phyloP scores from a whole-genome alignment of 345 rosid genomes.

The Gossypium ekmanianum region DNA sequence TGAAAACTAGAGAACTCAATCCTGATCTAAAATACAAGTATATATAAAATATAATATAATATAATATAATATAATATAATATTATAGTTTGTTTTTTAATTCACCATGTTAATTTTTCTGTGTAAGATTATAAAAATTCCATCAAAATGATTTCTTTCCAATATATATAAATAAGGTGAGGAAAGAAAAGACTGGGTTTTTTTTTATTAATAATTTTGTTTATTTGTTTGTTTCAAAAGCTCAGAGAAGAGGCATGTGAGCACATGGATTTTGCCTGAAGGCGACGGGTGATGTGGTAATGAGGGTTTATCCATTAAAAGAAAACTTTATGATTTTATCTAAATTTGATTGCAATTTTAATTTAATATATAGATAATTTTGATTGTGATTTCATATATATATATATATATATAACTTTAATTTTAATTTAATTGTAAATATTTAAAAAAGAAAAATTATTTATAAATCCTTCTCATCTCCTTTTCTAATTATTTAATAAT shows the following conservation, averaged over 20 bases:
- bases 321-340: too few species aligned
- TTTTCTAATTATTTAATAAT: too few species aligned
- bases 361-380: too few species aligned
- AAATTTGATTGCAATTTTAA: too few species aligned
- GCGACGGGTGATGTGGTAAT: constrained; percentile 29
- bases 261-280: constrained; percentile 58
- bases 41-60: background rate
- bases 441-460: too few species aligned
- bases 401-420: too few species aligned
- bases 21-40: background rate
- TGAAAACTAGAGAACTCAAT: background rate
- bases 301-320: too few species aligned
- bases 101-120: background rate
- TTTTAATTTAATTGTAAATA: too few species aligned
- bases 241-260: constrained; percentile 44
- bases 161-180: background rate
- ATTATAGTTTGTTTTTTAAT: background rate
- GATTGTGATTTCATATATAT: too few species aligned
- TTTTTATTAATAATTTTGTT: background rate
- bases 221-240: background rate
- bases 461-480: too few species aligned
- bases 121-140: background rate
- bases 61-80: background rate
- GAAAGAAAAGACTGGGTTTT: background rate
- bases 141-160: background rate